These are phyloP conservation scores for Fusarium armeniacum DNA, from an alignment of 2,329 filamentous ascomycete species.

Conservation along the genomic window DNA sequence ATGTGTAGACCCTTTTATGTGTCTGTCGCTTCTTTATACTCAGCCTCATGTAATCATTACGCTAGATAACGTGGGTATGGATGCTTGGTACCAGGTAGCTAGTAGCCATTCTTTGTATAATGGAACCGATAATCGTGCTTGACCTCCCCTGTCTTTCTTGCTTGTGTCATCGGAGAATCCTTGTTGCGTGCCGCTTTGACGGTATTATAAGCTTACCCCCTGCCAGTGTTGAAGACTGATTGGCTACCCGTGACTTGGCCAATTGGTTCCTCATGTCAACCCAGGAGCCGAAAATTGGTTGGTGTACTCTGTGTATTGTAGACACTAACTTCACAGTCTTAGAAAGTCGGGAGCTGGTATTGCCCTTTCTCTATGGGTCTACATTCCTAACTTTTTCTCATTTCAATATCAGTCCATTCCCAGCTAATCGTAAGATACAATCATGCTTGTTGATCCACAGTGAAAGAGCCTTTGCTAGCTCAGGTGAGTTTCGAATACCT, in stretches of 20 bases:
- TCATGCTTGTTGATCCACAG: neutral
- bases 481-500: neutral
- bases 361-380: neutral
- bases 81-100: conserved; percentile 4
- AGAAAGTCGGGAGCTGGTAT: neutral
- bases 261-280: neutral
- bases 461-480: neutral
- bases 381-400: neutral
- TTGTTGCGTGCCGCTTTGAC: conserved; percentile 1
- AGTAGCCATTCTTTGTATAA: conserved; percentile 29
- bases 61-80: neutral
- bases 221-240: neutral
- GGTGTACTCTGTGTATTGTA: neutral
- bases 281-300: neutral
- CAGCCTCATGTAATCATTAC: conserved; percentile 1
- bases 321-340: neutral
- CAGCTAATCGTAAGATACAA: neutral
- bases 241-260: neutral
- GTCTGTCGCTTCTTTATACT: conserved; percentile 16
- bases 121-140: conserved; percentile 6
- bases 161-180: neutral
- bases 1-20: neutral
- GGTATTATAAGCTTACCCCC: neutral
- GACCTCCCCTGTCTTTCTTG: neutral
- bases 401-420: neutral